Evolutionary conservation across 129 eudicot genomes (phyloP), one percentile per base, ranked within the genome.

Genomic region (Rutidosis leptorrhynchoides): DNA sequence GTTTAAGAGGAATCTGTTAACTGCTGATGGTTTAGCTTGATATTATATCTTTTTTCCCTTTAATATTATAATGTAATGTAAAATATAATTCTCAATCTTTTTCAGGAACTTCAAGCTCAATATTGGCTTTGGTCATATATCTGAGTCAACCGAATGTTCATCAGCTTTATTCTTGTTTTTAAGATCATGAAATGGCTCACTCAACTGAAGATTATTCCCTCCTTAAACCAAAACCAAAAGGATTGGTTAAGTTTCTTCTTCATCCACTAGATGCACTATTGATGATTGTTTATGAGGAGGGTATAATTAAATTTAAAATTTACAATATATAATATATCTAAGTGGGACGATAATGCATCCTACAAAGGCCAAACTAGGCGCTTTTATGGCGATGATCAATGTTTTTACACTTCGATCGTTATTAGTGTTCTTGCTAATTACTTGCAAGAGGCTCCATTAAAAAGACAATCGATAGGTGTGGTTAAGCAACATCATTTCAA

Each of bases 31-130:
- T n/a, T n/a, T n/a, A n/a, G n/a, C n/a, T n/a, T n/a, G n/a, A n/a
- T n/a, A 37, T 5, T 37, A 37, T 37, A 12, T 37, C 11, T 37
- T 37, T 37, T 37, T 37, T 5, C 45, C 6, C 1, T 37, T 12
- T 37, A 0, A 37, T 4, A 23, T 32, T 27, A 7, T 71, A 62
- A 30, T 37, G n/a, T n/a, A n/a, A n/a, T n/a, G n/a, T n/a, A n/a
- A n/a, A n/a, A n/a, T n/a, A 12, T 15, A 4, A 21, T 14, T 21
- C 11, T 30, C 7, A 32, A 71, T 42, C n/a, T 71, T 7, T 77
- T 65, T 45, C 94, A 86, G 94, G 89, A 16, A 58, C 15, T 72
- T 26, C 45, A 58, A 21, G 74, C 64, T 78, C 74, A 65, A 67
- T 61, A 60, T 33, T 76, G 70, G 79, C 69, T 17, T 37, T 62